Base-by-base conservation (phyloP, 345 rosid species). In the Bruguiera sexangula region DNA sequence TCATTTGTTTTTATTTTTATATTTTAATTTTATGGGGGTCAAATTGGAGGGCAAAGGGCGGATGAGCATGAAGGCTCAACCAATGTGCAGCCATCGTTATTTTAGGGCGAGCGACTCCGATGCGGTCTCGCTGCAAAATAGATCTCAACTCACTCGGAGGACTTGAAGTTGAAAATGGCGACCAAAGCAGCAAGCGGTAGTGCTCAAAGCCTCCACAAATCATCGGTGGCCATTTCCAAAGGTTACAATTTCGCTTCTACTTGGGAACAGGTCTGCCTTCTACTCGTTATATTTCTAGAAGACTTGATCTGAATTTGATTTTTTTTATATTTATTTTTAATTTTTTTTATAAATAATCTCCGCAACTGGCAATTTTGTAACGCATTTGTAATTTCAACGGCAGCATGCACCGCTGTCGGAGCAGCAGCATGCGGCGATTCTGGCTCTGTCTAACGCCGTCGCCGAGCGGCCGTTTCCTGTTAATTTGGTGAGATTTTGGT, bases 231-330 rank as follows among this genome's bases (percentile, higher is more conserved):
- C 64, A 79, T 94, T 70, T 89, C 93, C 75, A 91, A 68, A 81
- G 97, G 97, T 79, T 89, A 91, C 89, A 89, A 87, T 80, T 94
- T 94, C 84, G 86, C 97, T 71, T 94, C 95, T 39, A 85, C 90
- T 63, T 94, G 98, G 98, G 98, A 94, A 72, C 96, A 89, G 93
- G 98, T 93, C 72, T 46, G 62, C 43, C 69, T 48, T 70, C 55
- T 18, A 51, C 52, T 10, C 34, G 48, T 60, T 59, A 39, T 39
- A 39, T 75, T 62, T 48, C 56, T 8, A 20, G 29, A 22, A 0
- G 27, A 22, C 60, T 55, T 9, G 11, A 26, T 55, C 60, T 5
- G 29, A 15, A 55, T 69, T 10, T 58, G 15, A 31, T 9, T 50
- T n/a, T 0, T 24, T 54, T 51, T 16, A 27, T 27, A 27, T 27